Conservation (phyloP, 208 protist genomes). For the Leishmania major region DNA sequence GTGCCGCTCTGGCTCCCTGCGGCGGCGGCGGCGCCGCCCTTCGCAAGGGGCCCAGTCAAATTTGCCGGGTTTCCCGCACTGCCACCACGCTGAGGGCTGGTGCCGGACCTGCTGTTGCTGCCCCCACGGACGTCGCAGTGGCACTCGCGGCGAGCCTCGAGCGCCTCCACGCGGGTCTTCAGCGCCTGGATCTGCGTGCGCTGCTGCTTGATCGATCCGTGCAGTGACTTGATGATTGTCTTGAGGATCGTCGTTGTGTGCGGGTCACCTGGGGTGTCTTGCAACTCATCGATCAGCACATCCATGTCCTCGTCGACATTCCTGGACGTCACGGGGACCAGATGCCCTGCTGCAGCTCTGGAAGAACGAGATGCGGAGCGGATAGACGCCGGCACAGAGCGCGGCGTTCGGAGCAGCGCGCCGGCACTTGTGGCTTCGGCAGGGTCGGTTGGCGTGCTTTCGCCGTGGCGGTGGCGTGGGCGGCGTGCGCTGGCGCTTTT, state of each 20-base stretch:
- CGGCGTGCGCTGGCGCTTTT: constrained; percentile 12
- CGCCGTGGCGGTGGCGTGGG: constrained; percentile 22
- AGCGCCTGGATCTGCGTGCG: constrained; percentile 34
- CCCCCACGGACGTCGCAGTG: constrained; percentile 18
- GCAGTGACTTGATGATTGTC: constrained; percentile 42
- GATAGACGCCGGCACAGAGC: not conserved
- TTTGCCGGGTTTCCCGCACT: not conserved
- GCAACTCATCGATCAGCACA: constrained; percentile 29
- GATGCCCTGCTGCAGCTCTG: constrained; percentile 18
- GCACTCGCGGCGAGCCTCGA: constrained; percentile 63
- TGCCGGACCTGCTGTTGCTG: not conserved
- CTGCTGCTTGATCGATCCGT: constrained; percentile 34
- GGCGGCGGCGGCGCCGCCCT: not conserved
- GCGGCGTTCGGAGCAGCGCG: constrained; percentile 5
- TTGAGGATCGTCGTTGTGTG: constrained; percentile 33
- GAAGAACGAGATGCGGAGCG: constrained; percentile 10
- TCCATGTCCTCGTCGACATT: constrained; percentile 31
- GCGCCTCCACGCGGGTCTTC: constrained; percentile 47
- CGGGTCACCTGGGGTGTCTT: constrained; percentile 33
- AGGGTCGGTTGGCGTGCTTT: not conserved
- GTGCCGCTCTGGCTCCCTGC: not conserved
- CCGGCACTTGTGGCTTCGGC: constrained; percentile 7
- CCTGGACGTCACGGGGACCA: constrained; percentile 15
- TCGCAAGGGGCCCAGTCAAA: not conserved
- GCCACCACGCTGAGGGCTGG: not conserved